A percentile compares a stretch with the other conserved stretches of the same genome.
These are phyloP conservation scores for Cryptosporidium sp. DNA, from an alignment of 169 alveolate species.

Conservation along the genomic window DNA sequence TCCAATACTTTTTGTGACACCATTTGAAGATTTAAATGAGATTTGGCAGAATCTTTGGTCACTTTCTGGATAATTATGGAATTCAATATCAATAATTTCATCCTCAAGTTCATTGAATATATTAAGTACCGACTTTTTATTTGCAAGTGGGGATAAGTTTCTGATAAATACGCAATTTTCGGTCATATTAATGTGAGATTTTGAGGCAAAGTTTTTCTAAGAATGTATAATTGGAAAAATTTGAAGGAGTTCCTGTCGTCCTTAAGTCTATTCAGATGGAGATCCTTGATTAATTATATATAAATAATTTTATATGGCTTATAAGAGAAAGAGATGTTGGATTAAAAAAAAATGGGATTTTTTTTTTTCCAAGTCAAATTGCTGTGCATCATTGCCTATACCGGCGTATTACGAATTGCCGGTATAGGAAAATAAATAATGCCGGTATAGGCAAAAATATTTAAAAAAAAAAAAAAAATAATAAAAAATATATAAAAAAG, in stretches of 20 bases:
- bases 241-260: not conserved
- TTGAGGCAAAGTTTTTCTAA: not conserved
- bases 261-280: not conserved
- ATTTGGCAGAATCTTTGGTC: slow-evolving; percentile 69
- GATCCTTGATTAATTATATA: not conserved
- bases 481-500: not conserved
- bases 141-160: slow-evolving; percentile 67
- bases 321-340: not conserved
- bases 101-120: slow-evolving; percentile 34
- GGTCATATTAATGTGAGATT: not conserved
- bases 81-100: slow-evolving; percentile 21
- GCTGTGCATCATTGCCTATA: slow-evolving; percentile 15
- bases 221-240: not conserved
- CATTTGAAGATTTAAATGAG: slow-evolving; percentile 53
- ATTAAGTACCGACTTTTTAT: slow-evolving; percentile 43
- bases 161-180: slow-evolving; percentile 62
- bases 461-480: not conserved
- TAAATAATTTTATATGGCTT: too few species aligned
- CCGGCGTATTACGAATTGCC: not conserved
- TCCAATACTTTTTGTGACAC: slow-evolving; percentile 44
- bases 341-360: not conserved
- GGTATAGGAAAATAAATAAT: not conserved
- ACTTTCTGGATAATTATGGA: slow-evolving; percentile 49
- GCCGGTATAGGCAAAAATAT: not conserved
- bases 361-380: slow-evolving; percentile 5